Base-by-base conservation (phyloP, 129 eudicot genomes). In the Flaveria ramosissima region DNA sequence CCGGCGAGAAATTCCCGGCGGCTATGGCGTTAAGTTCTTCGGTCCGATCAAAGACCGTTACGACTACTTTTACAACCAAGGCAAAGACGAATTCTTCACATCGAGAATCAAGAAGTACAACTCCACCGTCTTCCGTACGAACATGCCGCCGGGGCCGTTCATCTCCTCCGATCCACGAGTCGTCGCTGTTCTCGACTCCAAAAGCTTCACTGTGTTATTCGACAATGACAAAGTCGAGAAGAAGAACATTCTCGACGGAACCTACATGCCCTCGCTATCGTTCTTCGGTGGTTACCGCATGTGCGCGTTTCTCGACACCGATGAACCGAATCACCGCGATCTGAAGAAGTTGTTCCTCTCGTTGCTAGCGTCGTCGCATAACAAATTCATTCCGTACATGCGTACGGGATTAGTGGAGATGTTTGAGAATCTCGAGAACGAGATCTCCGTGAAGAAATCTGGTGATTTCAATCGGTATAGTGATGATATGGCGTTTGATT, bases 191-290 rank as follows among this genome's bases (percentile, higher is more conserved):
- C 88, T 88, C 9, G 97, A 91, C 30, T 75, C 88, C 52, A 75
- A 76, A 14, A 84, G 88, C 64, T 91, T 88, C 47, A 84, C 94
- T 0, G 45, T 84, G 43, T 78, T 91, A 2, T 91, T 91, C 73
- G 94, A 91, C 70, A 84, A 81, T 17, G 43, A 80, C 0, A 88
- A 83, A 30, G 94, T 91, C 52, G 97, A 91, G 41, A 91, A 91
- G 74, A 79, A 69, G 36, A 17, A 91, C 76, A 74, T 88, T 30
- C 77, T 91, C 9, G 86, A 70, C 14, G 97, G 97, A 15, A 88
- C 94, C 12, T 91, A 24, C 82, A 86, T 88, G 88, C 92, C 97
- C 4, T 80, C 89, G 15, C 59, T 78, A 0, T 20, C 75, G 19
- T 86, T 86, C 83, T 82, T 81, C 15, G 97, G 97, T 4, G 97